Evolutionary conservation across 495 filamentous ascomycete genomes (phyloP), one percentile per base, ranked within the genome.

Genomic region (Lophiotrema nucula): DNA sequence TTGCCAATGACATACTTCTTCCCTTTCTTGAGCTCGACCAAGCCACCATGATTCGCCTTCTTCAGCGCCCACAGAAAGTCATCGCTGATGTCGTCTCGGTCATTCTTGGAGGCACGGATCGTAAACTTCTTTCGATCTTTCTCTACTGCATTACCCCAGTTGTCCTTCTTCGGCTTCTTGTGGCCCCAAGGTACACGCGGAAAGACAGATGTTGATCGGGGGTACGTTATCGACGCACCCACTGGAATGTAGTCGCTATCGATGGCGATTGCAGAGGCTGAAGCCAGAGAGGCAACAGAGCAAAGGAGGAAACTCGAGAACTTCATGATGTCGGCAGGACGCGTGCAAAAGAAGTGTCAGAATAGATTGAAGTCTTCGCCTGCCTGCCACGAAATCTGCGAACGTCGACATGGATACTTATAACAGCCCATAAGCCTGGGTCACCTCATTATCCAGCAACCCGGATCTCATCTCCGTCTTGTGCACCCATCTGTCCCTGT

Each of bases 31-130:
- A 88, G 86, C 13, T 88, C 74, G 3, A 85, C 81, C 48, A 80
- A 79, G 2, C 84, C 86, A n/a, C 84, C 86, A 68, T 84, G 71
- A 63, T 88, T 88, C 68, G 85, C 88, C 28, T 76, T 61, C 42
- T 83, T 73, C 31, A 87, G 61, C 4, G 85, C 83, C 56, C 56
- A 59, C 3, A 59, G 48, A 21, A 59, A 53, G 31, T 59, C 56
- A 38, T 38, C 28, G 31, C 56, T 59, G 48, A 59, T 59, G 21
- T 59, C 56, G 24, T 59, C 56, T 4, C 18, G 13, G 27, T 59
- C 56, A 23, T 53, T 23, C 19, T 53, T 59, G 6, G 56, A 59
- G 5, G 47, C 25, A 8, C 56, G 56, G 27, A 59, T 59, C 8
- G 47, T 59, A 39, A 59, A 39, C 22, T 45, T 59, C 16, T 53